Evolutionary conservation across 2,329 filamentous ascomycete species (phyloP), one percentile per base, ranked within the genome.

Genomic region (Cladosporium sp.): DNA sequence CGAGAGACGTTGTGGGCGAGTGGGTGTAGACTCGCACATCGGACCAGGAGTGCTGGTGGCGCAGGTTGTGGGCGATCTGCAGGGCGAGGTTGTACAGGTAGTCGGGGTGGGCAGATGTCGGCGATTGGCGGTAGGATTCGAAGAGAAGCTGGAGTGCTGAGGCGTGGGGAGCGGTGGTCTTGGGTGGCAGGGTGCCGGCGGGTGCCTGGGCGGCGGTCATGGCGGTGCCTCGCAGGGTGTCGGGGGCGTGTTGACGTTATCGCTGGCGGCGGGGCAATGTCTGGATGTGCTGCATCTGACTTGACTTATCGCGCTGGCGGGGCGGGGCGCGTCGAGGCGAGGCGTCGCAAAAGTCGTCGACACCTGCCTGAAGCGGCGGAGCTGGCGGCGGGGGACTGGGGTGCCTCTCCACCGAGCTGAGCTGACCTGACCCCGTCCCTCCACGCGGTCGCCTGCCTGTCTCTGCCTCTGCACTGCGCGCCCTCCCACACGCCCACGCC

Each of bases 41-140:
- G 20, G 81, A 83, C 90, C 90, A 94, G 68, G 86, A 82, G 71
- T 93, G 89, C 71, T 92, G 88, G 70, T 88, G 79, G 64, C 83
- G 78, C 48, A 94, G 82, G 71, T 92, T 91, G 71, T 87, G 82
- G 54, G 84, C 77, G 50, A 92, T 84, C 50, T 84, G 78, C 25
- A 79, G 72, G 44, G 83, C 80, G 48, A 89, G 80, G 51, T 80
- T 73, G 64, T 77, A 74, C 48, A 64, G 60, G 54, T 68, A 57
- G 51, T 56, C 20, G 39, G 62, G 55, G 56, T 66, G 59, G 7
- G 44, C 40, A n/a, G 62, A 60, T 36, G 17, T 25, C 2, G 34
- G 9, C 7, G 58, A 34, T 20, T 55, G 19, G 6, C 58, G 44
- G 35, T 60, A 47, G 22, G 61, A 57, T 24, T 42, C 48, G 34